Evolutionary conservation across 495 filamentous ascomycete species (phyloP), one percentile per base, ranked within the genome.

Genomic region (Aspergillus homomorphus): DNA sequence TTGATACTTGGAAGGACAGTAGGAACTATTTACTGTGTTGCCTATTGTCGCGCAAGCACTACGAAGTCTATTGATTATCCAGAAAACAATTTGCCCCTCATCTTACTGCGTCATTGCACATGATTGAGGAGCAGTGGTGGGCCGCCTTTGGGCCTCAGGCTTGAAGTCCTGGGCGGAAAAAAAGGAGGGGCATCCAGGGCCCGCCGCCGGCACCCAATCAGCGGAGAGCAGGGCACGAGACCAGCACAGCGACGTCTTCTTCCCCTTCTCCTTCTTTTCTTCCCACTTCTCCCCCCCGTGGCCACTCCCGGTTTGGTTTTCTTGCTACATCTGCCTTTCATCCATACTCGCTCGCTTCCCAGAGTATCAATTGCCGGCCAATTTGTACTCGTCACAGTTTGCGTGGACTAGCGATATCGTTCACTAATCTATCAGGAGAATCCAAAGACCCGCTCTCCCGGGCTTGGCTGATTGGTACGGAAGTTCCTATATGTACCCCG

Each of bases 141-240:
- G 45, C 16, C 15, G 45, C 45, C 33, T 38, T 38, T 38, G 6
- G 33, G 33, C 33, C 33, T 38, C 33, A 38, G 33, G 45, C 19
- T 46, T 20, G 45, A 46, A 46, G 7, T 15, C 18, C 15, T 15
- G 22, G 15, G 21, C 22, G 22, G 21, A 42, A 54, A 30, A 58
- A 49, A 57, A 46, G 48, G 52, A 54, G 52, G 54, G 60, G 60
- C 51, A 12, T 42, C 45, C 46, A 53, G 57, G 53, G 51, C 30
- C 51, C 38, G 51, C 30, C 54, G 16, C 30, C 21, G 22, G 20
- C 62, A 66, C 66, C 73, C 73, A 73, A 76, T 73, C 70, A 69
- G 56, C 65, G 71, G 24, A 52, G 50, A 14, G 62, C 57, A 48
- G 65, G 62, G 73, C 73, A 76, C 73, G 73, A 76, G 73, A 74